Evolutionary conservation across 2,329 filamentous ascomycete species (phyloP).

Genomic region (Venturia asperata): DNA sequence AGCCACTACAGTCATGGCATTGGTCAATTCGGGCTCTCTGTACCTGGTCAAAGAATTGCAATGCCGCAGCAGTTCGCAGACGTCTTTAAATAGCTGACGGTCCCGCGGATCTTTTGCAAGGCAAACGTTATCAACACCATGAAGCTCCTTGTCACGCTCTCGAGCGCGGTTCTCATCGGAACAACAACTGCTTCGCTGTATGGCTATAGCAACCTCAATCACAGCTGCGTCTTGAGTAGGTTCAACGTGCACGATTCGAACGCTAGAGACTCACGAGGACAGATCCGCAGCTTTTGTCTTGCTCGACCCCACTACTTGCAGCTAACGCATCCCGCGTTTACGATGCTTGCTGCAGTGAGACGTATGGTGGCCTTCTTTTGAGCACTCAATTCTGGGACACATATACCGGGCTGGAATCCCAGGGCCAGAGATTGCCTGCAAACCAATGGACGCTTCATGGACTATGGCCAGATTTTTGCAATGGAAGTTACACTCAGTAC

Average conservation of each 20-base stretch:
- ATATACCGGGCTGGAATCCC: conserved; percentile 52
- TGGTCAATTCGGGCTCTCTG: no score
- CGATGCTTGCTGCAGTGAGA: conserved; percentile 59
- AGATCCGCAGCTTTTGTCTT: conserved; percentile 28
- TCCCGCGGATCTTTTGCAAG: background rate
- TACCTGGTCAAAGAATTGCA: background rate
- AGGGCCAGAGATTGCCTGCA: conserved; percentile 52
- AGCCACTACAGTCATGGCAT: background rate
- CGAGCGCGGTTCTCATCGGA: no score
- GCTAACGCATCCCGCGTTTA: conserved; percentile 31
- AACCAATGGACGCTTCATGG: conserved; percentile 55
- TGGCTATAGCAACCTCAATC: conserved; percentile 46
- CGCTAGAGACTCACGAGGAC: conserved; percentile 28
- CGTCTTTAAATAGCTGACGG: background rate
- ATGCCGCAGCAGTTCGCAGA: background rate
- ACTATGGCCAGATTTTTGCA: conserved; percentile 45
- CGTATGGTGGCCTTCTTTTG: conserved; percentile 56
- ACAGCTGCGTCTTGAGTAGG: conserved; percentile 48
- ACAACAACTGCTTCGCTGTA: conserved; percentile 36
- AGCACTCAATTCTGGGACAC: conserved; percentile 59
- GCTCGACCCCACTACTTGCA: conserved; percentile 45
- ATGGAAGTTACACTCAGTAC: conserved; percentile 58
- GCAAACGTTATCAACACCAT: background rate
- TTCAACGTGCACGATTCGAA: background rate
- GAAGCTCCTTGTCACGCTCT: background rate